Evolutionary conservation across 495 filamentous ascomycete species (phyloP).

Genomic region (Aspergillus campestris): DNA sequence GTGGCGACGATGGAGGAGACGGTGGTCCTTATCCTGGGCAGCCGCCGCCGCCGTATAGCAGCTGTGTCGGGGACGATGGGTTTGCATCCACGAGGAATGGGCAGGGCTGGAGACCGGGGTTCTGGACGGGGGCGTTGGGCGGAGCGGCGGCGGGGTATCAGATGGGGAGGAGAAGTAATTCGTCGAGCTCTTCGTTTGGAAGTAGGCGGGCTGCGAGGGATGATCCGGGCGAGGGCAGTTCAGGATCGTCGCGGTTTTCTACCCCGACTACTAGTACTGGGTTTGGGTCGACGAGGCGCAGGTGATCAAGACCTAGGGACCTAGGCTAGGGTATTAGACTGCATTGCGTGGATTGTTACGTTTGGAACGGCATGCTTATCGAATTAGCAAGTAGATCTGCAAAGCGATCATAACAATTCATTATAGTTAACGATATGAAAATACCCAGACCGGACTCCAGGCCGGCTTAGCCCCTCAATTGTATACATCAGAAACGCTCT

Average conservation of each 20-base stretch:
- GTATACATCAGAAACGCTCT: not conserved
- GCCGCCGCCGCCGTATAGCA: slow-evolving; percentile 52
- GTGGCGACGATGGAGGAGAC: slow-evolving; percentile 42
- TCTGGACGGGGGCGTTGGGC: slow-evolving; percentile 70
- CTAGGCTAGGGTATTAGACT: too few species aligned
- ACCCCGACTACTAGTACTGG: slow-evolving; percentile 67
- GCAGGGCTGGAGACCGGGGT: slow-evolving; percentile 74
- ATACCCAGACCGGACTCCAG: not conserved
- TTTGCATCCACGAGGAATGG: slow-evolving; percentile 17
- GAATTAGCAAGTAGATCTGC: too few species aligned
- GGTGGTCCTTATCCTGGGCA: slow-evolving; percentile 39
- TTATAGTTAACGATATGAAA: not conserved
- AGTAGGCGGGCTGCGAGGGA: slow-evolving; percentile 10
- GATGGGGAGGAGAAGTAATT: slow-evolving; percentile 47
- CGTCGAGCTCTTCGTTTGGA: slow-evolving; percentile 5
- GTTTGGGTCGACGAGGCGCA: slow-evolving; percentile 77
- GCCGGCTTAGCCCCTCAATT: not conserved
- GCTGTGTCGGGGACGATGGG: slow-evolving; percentile 39
- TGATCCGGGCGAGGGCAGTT: slow-evolving; percentile 45
- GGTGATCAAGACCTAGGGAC: slow-evolving; percentile 39
- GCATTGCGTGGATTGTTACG: too few species aligned
- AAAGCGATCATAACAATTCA: too few species aligned
- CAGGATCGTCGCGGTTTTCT: slow-evolving; percentile 42
- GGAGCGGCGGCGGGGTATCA: slow-evolving; percentile 66
- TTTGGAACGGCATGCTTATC: too few species aligned